Conservation (phyloP, 805 yeast genomes). For the Isabelozyma gotoi region DNA sequence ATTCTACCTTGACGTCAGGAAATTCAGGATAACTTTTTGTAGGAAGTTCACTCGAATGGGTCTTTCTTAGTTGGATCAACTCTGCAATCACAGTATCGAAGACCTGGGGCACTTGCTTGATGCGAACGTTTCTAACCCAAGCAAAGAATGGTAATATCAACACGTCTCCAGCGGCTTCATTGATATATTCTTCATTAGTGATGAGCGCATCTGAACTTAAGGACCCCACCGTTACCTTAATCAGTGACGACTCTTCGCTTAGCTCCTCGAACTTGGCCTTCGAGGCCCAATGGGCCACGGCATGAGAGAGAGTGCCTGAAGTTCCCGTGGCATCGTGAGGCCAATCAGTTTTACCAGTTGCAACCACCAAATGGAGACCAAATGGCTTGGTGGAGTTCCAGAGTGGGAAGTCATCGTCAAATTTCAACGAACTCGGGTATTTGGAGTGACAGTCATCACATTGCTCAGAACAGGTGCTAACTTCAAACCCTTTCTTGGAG, state of each 20-base stretch:
- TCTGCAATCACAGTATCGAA: conserved; percentile 44
- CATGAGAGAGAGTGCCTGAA: conserved; percentile 44
- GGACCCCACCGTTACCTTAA: conserved; percentile 57
- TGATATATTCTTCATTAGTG: conserved; percentile 40
- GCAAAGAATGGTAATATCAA: conserved; percentile 73
- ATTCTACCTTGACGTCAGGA: conserved; percentile 30
- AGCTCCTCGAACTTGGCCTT: conserved; percentile 16
- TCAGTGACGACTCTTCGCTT: conserved; percentile 17
- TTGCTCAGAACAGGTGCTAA: conserved; percentile 51
- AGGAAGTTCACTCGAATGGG: neutral
- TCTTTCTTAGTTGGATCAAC: conserved; percentile 22
- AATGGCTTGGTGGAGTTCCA: conserved; percentile 74
- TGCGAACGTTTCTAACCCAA: conserved; percentile 56
- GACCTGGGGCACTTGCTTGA: conserved; percentile 43
- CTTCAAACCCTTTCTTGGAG: conserved; percentile 17
- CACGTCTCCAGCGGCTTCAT: conserved; percentile 54
- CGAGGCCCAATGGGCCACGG: conserved; percentile 38
- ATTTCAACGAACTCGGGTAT: conserved; percentile 51
- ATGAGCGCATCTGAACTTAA: conserved; percentile 45
- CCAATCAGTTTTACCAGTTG: conserved; percentile 90
- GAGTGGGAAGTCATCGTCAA: conserved; percentile 42
- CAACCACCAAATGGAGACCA: conserved; percentile 71
- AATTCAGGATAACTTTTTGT: conserved; percentile 13
- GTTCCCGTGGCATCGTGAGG: conserved; percentile 61
- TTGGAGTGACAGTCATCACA: conserved; percentile 55